phyloP scores from a whole-genome alignment of 441 rosid species.

The Gossypium schwendimanii region DNA sequence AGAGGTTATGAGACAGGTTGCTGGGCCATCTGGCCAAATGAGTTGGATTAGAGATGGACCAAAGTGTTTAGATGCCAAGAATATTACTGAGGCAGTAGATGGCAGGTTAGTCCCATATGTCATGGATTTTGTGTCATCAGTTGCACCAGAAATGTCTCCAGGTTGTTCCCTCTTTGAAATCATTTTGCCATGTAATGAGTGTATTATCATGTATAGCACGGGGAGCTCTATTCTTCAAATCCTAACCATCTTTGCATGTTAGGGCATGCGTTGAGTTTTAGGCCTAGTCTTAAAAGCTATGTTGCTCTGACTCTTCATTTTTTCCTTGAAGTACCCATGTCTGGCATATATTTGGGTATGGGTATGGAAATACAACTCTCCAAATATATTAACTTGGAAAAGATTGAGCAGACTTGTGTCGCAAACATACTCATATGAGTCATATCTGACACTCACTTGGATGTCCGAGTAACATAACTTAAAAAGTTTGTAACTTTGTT shows the following conservation, averaged over 20 bases:
- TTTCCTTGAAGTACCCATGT: neutral
- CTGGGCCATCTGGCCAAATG: slow-evolving; percentile 66
- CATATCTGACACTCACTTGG: neutral
- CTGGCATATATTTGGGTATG: neutral
- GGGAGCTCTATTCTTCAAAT: neutral
- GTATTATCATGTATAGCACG: neutral
- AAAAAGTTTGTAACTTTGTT: neutral
- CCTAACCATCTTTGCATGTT: neutral
- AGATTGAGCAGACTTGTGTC: neutral
- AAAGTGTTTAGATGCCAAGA: slow-evolving; percentile 41
- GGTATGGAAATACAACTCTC: neutral
- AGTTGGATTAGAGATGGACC: slow-evolving; percentile 65
- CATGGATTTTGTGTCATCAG: neutral
- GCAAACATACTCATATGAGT: neutral
- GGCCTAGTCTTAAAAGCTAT: neutral
- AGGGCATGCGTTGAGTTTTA: neutral
- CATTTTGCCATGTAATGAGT: neutral
- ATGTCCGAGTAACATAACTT: neutral
- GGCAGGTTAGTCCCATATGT: slow-evolving; percentile 31
- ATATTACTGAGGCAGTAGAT: slow-evolving; percentile 45
- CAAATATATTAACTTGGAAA: neutral
- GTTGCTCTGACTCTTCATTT: neutral
- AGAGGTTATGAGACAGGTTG: slow-evolving; percentile 29
- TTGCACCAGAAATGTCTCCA: slow-evolving; percentile 1
- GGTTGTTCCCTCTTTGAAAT: neutral